Evolutionary conservation across 164 flowering plant genomes (phyloP).

Genomic region (Vitis rupestris): DNA sequence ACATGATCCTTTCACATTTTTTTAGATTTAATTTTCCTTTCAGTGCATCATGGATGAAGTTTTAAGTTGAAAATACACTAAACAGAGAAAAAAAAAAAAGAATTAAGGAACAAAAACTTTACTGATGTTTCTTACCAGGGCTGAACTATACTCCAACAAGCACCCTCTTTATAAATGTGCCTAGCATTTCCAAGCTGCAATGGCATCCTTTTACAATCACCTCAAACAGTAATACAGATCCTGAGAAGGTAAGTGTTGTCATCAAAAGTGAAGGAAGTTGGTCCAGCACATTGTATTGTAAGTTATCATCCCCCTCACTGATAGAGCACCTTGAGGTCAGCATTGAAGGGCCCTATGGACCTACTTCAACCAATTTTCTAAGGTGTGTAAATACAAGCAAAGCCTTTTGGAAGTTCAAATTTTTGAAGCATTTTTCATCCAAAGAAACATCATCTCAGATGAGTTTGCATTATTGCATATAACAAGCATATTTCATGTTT

Average conservation of each 20-base stretch:
- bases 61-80: too few relatives aligned
- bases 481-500: too few relatives aligned
- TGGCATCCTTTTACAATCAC: constrained; percentile 73
- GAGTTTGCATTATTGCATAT: too few relatives aligned
- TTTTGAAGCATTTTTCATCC: too few relatives aligned
- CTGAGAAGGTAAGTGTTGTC: constrained; percentile 42
- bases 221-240: constrained; percentile 50
- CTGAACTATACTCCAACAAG: constrained; percentile 59
- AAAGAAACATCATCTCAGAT: too few relatives aligned
- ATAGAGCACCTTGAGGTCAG: constrained; percentile 56
- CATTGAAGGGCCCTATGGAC: constrained; percentile 92
- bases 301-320: constrained; percentile 49
- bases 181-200: constrained; percentile 56
- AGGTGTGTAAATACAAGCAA: constrained; percentile 34
- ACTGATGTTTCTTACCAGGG: constrained; percentile 25
- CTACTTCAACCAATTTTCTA: constrained; percentile 53
- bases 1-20: too few relatives aligned
- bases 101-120: neutral
- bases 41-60: too few relatives aligned
- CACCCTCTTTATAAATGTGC: constrained; percentile 49
- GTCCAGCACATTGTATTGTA: constrained; percentile 43
- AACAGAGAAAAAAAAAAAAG: too few relatives aligned
- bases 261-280: constrained; percentile 57
- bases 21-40: too few relatives aligned
- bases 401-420: too few relatives aligned